phyloP scores from a whole-genome alignment of 108 stramenopile genomes.

The Cyclotella distinguenda region DNA sequence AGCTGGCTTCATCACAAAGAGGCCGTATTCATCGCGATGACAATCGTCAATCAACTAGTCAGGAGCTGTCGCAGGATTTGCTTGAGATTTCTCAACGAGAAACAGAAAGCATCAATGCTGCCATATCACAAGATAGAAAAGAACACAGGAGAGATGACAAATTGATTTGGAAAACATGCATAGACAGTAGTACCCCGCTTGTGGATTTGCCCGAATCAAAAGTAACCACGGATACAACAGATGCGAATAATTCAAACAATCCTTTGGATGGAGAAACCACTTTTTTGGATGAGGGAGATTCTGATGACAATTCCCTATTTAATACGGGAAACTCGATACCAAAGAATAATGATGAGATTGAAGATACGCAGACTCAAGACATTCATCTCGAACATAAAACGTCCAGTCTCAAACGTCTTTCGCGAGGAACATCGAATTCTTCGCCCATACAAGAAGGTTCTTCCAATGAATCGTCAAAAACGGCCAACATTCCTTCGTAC shows the following conservation, averaged over 20 bases:
- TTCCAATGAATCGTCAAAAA: not conserved
- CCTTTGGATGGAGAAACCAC: not conserved
- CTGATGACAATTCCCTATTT: conserved; percentile 17
- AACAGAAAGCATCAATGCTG: too few species aligned
- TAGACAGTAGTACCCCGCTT: not conserved
- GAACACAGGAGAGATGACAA: not conserved
- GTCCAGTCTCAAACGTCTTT: conserved; percentile 35
- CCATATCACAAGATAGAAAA: too few species aligned
- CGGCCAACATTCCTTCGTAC: not conserved
- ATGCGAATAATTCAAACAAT: not conserved
- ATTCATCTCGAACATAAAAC: not conserved
- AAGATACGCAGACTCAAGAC: conserved; percentile 31
- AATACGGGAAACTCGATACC: not conserved
- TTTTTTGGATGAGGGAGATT: conserved; percentile 7
- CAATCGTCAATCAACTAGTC: not conserved
- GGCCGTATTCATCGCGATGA: not conserved
- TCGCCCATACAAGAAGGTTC: not conserved
- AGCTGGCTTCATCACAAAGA: not conserved
- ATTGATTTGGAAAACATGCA: not conserved
- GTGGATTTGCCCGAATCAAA: not conserved
- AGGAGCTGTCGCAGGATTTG: conserved; percentile 33
- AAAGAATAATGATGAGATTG: conserved; percentile 18
- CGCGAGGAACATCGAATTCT: conserved; percentile 12
- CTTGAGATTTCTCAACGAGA: conserved; percentile 16
- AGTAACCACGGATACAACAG: not conserved